Base-by-base conservation (phyloP, 2,329 filamentous ascomycete genomes). In the Trichoderma atroviride region DNA sequence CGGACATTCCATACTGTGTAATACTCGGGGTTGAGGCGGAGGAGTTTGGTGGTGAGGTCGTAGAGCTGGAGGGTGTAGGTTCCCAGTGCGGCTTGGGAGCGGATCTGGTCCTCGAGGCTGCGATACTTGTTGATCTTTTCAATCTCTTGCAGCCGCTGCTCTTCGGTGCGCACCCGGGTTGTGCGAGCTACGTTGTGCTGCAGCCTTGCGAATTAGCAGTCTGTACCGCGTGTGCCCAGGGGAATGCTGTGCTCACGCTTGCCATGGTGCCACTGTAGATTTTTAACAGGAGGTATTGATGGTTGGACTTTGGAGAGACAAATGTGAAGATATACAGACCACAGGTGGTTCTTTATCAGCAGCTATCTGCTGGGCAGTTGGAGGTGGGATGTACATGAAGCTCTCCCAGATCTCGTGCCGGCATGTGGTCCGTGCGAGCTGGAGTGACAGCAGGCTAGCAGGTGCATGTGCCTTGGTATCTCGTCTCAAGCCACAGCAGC, bases 1-100 rank as follows among this genome's bases (percentile, higher is more conserved):
- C 96, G 91, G 82, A 91, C 87, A 85, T 96, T 96, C 93, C 93
- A 96, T 86, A 93, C 87, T 69, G 93, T 95, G 82, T 96, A 96
- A 83, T 94, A 94, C 80, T 96, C 93, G 31, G 93, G 93, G 79
- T 96, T 96, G 75, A 90, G 86, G 58, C 86, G 86, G 66, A 95
- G 85, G 56, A 96, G 86, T 73, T 88, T 89, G n/a, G 91, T 89
- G 40, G 91, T 92, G 67, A 92, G 86, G 72, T 87, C 82, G 74
- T 94, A 87, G 52, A 89, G 86, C 68, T 88, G 83, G 11, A 52
- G 43, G 31, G 4, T 35, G 68, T 35, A 52, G 52, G 59, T 29
- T 16, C 69, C 31, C 57, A 61, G 66, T 63, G 66, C 75, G 35
- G 92, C 91, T 82, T 90, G 89, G n/a, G 83, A 76, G 67, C 88